phyloP scores from a whole-genome alignment of 2,329 filamentous ascomycete genomes.

The Dactylellina leptospora region DNA sequence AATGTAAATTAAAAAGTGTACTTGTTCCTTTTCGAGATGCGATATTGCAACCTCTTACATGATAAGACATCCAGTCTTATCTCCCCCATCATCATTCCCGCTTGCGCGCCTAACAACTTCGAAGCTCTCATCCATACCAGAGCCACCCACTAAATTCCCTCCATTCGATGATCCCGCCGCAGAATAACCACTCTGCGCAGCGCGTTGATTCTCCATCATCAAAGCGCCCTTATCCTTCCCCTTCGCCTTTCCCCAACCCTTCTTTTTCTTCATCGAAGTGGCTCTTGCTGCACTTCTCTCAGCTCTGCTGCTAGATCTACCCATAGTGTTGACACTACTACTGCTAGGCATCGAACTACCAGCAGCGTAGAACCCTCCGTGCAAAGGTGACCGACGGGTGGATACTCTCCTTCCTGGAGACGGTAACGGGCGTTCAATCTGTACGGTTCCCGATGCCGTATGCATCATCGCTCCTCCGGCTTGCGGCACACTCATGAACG shows the following conservation, averaged over 20 bases:
- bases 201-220: constrained; percentile 32
- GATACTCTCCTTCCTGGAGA: constrained; percentile 43
- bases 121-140: constrained; percentile 47
- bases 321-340: constrained; percentile 45
- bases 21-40: too few relatives aligned
- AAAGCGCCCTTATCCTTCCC: constrained; percentile 40
- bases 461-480: constrained; percentile 6
- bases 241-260: constrained; percentile 48
- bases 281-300: constrained; percentile 56
- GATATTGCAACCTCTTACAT: constrained; percentile 25
- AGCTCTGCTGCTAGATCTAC: constrained; percentile 50
- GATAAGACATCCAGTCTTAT: constrained; percentile 38
- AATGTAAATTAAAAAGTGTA: too few relatives aligned
- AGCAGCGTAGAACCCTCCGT: constrained; percentile 38
- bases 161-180: constrained; percentile 3
- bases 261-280: constrained; percentile 54
- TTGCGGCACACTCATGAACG: constrained; percentile 34
- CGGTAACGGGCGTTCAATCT: constrained; percentile 28
- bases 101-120: constrained; percentile 37
- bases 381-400: constrained; percentile 37
- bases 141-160: constrained; percentile 29
- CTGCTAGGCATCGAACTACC: constrained; percentile 32
- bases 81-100: constrained; percentile 20
- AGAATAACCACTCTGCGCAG: not conserved
- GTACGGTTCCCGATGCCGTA: constrained; percentile 6